phyloP scores from a whole-genome alignment of 257 asterid species.

The Verbascum thapsus region DNA sequence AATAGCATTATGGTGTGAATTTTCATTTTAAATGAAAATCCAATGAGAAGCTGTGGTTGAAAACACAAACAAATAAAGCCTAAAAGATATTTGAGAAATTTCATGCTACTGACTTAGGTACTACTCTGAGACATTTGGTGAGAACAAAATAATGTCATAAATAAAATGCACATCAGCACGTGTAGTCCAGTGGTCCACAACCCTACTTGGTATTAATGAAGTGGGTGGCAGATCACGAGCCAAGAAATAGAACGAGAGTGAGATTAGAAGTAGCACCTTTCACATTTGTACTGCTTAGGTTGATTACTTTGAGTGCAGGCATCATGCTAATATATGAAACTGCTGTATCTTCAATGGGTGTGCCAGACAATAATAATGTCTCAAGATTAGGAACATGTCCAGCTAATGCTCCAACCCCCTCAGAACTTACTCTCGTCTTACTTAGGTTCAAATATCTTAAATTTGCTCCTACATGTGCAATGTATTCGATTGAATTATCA shows the following conservation, averaged over 20 bases:
- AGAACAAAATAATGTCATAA: no score
- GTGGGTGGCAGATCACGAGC: no score
- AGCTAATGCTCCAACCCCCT: conserved; percentile 66
- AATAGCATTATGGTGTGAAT: no score
- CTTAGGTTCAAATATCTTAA: conserved; percentile 67
- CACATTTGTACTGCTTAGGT: conserved; percentile 62
- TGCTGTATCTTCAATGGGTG: conserved; percentile 62
- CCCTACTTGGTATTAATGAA: no score
- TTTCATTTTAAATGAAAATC: no score
- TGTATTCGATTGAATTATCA: conserved; percentile 58
- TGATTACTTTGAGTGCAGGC: conserved; percentile 62
- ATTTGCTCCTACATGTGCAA: conserved; percentile 55
- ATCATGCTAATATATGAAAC: conserved; percentile 63
- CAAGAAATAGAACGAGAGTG: conserved; percentile 12
- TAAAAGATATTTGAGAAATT: no score
- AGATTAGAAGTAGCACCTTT: conserved; percentile 52
- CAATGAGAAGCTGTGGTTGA: no score
- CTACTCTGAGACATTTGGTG: no score
- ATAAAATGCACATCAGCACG: no score
- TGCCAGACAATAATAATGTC: conserved; percentile 61
- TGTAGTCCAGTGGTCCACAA: no score
- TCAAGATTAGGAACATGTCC: conserved; percentile 79
- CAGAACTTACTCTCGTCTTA: conserved; percentile 65
- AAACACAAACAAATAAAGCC: no score
- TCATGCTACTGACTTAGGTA: no score